These are phyloP conservation scores for Chaetomium strumarium DNA, from an alignment of 2,329 filamentous ascomycete species.

Conservation along the genomic window DNA sequence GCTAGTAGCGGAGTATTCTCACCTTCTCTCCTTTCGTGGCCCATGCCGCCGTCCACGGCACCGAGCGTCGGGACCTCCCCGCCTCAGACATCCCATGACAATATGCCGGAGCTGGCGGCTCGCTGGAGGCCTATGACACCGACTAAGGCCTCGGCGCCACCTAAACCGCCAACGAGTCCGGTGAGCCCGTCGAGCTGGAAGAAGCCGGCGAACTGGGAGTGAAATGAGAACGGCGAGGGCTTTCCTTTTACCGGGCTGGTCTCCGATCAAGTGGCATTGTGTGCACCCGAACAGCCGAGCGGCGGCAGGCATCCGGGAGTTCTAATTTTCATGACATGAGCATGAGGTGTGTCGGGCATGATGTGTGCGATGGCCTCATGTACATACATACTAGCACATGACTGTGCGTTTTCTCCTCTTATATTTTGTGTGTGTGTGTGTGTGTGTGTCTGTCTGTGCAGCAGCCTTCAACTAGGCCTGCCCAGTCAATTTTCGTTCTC, in stretches of 20 bases:
- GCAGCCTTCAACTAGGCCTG: too few relatives aligned
- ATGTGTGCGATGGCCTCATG: neutral
- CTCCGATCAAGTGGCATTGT: too few relatives aligned
- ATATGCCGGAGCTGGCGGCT: slow-evolving; percentile 2
- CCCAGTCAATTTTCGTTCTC: too few relatives aligned
- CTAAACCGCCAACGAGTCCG: neutral
- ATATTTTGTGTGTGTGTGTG: too few relatives aligned
- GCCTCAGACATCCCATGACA: slow-evolving; percentile 9
- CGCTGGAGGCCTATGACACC: slow-evolving; percentile 2
- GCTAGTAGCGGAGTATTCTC: slow-evolving; percentile 24
- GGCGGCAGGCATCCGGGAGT: too few relatives aligned
- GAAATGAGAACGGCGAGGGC: neutral
- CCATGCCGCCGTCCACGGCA: slow-evolving; percentile 16
- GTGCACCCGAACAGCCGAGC: too few relatives aligned
- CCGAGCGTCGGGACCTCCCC: slow-evolving; percentile 10
- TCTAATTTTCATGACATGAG: neutral
- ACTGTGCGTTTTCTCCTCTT: neutral
- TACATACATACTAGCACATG: neutral
- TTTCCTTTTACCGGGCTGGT: neutral
- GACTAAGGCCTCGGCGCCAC: neutral
- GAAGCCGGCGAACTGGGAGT: slow-evolving; percentile 16
- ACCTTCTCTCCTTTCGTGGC: slow-evolving; percentile 20
- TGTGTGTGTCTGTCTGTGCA: too few relatives aligned
- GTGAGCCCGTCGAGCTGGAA: slow-evolving; percentile 18
- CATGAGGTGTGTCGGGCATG: neutral